Evolutionary conservation across 148 eudicot species (phyloP).

Genomic region (Heliamphora exappendiculata): DNA sequence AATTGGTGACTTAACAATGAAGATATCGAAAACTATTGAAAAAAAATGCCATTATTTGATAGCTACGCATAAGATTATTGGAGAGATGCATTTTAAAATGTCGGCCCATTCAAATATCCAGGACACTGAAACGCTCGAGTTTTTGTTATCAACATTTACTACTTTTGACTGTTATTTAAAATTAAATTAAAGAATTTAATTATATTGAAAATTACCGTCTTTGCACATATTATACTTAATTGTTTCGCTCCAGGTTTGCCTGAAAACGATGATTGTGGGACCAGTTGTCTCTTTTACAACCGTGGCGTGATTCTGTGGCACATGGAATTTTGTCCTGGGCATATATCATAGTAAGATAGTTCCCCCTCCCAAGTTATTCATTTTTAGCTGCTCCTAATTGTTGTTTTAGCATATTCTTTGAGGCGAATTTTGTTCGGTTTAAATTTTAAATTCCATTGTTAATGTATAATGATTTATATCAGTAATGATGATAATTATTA

Average conservation of each 20-base stretch:
- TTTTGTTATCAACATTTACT: background rate
- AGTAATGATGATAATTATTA: background rate
- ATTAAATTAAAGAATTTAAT: too few species aligned
- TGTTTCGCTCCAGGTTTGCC: background rate
- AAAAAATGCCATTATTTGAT: too few species aligned
- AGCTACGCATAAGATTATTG: background rate
- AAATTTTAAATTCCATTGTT: background rate
- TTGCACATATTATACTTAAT: background rate
- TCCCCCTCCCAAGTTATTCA: background rate
- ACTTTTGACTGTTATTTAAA: background rate
- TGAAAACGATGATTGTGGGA: slow-evolving; percentile 8
- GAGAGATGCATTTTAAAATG: background rate
- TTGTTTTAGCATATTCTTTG: slow-evolving; percentile 17
- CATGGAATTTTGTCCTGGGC: slow-evolving; percentile 23
- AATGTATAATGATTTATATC: slow-evolving; percentile 9
- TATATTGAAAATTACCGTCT: background rate
- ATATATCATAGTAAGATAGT: slow-evolving; percentile 11
- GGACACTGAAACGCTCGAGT: background rate
- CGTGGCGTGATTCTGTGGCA: slow-evolving; percentile 21
- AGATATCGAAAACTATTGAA: too few species aligned
- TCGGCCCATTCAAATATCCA: background rate
- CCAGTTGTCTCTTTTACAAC: slow-evolving; percentile 16
- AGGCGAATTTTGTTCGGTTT: background rate
- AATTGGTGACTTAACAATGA: too few species aligned
- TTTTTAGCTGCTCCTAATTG: slow-evolving; percentile 4